Base-by-base conservation (phyloP, 2,329 filamentous ascomycete genomes). In the Phialemonium atrogriseum region DNA sequence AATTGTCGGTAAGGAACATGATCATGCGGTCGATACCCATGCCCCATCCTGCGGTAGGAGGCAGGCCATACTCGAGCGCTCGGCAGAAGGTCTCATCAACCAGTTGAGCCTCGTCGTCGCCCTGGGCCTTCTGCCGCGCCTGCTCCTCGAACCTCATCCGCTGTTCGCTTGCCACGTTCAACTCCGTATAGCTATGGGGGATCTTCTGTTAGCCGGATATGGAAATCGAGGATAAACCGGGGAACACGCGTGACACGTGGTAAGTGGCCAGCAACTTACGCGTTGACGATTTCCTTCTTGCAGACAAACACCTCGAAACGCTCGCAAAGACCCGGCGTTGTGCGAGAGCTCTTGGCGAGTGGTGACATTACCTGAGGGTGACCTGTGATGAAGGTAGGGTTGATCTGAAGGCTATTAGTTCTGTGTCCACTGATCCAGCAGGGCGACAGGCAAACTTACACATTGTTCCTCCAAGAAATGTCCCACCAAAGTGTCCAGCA, bases 131-230 rank as follows among this genome's bases (percentile, higher is more conserved):
- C 68, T 96, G 88, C 49, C 77, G 73, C 5, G 88, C 89, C 64
- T 98, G 91, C 74, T 96, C 89, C 59, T 94, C 87, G 58, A 89
- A 89, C 18, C 87, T 78, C 41, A 89, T 64, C 40, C 91, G 77
- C 68, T 98, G 91, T 60, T 95, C 88, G 50, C 94, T 89, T 35
- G 89, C 87, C 51, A 95, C 85, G 70, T 94, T 93, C 73, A 98
- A 80, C 76, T 98, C 91, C 23, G 89, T 96, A 65, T 95, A 93
- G 17, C n/a, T n/a, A n/a, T n/a, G n/a, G n/a, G n/a, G n/a, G n/a
- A n/a, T 29, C 5, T 12, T 14, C 18, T 6, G 30, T n/a, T 25
- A 10, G 16, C 11, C 9, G 19, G 11, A 13, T 10, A 17, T n/a
- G 11, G 10, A 10, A 30, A 30, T 11, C n/a, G 13, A 26, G 7